Conservation (phyloP, 805 yeast species). For the Grigorovia yakushimaensis region DNA sequence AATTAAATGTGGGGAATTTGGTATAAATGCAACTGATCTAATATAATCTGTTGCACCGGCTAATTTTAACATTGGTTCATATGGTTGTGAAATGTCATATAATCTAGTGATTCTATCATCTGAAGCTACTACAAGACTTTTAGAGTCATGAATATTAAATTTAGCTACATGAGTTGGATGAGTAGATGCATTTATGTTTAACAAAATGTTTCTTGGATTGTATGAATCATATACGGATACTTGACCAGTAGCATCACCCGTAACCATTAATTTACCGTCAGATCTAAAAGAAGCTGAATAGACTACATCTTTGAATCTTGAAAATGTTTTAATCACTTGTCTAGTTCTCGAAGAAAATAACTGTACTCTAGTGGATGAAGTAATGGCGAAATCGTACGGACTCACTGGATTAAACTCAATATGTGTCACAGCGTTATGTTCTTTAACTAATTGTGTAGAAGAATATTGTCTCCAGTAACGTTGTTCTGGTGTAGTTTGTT, state of each 20-base stretch:
- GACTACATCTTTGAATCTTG: conserved; percentile 84
- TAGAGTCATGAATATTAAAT: conserved; percentile 69
- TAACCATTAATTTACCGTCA: conserved; percentile 86
- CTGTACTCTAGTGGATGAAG: conserved; percentile 85
- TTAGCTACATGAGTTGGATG: conserved; percentile 91
- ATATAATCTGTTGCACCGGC: conserved; percentile 80
- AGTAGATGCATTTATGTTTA: conserved; percentile 70
- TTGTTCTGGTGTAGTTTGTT: conserved; percentile 79
- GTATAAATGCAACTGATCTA: conserved; percentile 70
- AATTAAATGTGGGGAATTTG: conserved; percentile 65
- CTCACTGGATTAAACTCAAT: conserved; percentile 76
- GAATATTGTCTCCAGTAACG: conserved; percentile 85
- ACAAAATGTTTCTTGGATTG: conserved; percentile 67
- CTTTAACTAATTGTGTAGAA: conserved; percentile 83
- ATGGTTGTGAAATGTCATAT: conserved; percentile 75
- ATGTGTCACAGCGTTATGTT: conserved; percentile 84
- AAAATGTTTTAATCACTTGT: conserved; percentile 77
- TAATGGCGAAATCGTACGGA: conserved; percentile 89
- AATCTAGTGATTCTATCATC: conserved; percentile 83
- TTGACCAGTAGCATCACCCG: conserved; percentile 91
- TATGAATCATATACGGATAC: conserved; percentile 84
- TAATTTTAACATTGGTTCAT: conserved; percentile 62
- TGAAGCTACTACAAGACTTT: conserved; percentile 63
- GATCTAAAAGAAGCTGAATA: conserved; percentile 83
- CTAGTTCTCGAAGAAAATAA: conserved; percentile 90